Evolutionary conservation across 768 basidiomycete genomes (phyloP), one percentile per base, ranked within the genome.

Genomic region (Leccinum subtestaceum): DNA sequence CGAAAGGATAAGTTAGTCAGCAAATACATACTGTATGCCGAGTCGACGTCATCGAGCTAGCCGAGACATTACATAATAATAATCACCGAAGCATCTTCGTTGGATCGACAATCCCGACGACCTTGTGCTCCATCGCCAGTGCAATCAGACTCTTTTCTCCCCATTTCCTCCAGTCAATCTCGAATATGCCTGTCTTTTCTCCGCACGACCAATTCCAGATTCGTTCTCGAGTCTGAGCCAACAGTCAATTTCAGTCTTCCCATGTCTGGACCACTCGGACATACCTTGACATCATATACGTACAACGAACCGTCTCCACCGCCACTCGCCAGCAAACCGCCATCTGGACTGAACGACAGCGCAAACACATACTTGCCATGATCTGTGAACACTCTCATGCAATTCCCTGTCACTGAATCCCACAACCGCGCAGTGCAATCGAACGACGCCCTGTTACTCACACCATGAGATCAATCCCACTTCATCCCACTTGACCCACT

Each of bases 341-440:
- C 90, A 52, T 84, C 80, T 0, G 91, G 91, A 65, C 88, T 89
- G 71, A 93, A 93, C 5, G 84, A 75, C 31, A 94, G 67, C 1
- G 89, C 81, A 70, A 88, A 95, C 38, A 94, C 83, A 23, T 86
- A 81, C 32, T 82, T 81, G 61, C 76, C 83, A 73, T 93, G 90
- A 61, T 92, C 89, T 6, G 72, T 71, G 67, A 96, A 87, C 19
- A 85, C 77, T 60, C 84, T 80, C 34, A 92, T 70, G 68, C 93
- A 95, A 47, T 84, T 80, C 29, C 92, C 92, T 0, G 87, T 87
- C 48, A 81, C 80, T 3, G 86, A 83, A 71, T 95, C 88, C 93
- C 93, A 96, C 31, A 96, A 63, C 45, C 91, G 84, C 5, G 89
- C 83, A 2, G 91, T 90, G 13, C 78, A 77, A 67, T 96, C 94